Conservation (phyloP, 2,329 filamentous ascomycete genomes). For the Cytospora schulzeri region DNA sequence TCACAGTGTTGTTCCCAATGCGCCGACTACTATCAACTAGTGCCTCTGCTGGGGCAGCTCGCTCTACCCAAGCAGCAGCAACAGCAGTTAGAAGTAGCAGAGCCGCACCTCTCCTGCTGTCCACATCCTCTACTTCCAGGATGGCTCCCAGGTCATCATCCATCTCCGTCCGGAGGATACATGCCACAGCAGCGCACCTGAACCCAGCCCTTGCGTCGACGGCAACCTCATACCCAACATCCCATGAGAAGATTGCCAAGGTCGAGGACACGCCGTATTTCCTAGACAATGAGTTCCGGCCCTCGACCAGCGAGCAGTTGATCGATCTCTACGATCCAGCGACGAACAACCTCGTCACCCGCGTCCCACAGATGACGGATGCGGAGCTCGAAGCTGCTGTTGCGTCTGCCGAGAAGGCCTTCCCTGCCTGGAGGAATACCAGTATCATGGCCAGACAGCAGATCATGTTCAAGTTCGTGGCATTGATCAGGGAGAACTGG, state of each 20-base stretch:
- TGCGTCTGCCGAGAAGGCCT: conserved; percentile 74
- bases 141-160: conserved; percentile 34
- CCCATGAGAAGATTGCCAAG: conserved; percentile 69
- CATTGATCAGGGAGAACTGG: conserved; percentile 81
- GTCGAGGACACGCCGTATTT: conserved; percentile 78
- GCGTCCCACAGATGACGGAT: conserved; percentile 80
- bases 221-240: conserved; percentile 65
- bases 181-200: conserved; percentile 59
- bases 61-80: conserved; percentile 36
- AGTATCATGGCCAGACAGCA: conserved; percentile 75
- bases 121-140: conserved; percentile 32
- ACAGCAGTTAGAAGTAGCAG: conserved; percentile 30
- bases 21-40: conserved; percentile 49
- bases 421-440: conserved; percentile 71
- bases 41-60: conserved; percentile 39
- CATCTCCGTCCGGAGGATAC: conserved; percentile 54
- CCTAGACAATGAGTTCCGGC: conserved; percentile 75
- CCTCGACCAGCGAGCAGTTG: conserved; percentile 69
- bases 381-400: conserved; percentile 75
- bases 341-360: conserved; percentile 82
- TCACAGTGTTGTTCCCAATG: conserved; percentile 37
- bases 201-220: conserved; percentile 57
- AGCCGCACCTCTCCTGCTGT: conserved; percentile 28
- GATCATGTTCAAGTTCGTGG: conserved; percentile 86
- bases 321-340: conserved; percentile 82